These are phyloP conservation scores for Hortiboletus rubellus DNA, from an alignment of 1,284 basidiomycete genomes.

Conservation along the genomic window DNA sequence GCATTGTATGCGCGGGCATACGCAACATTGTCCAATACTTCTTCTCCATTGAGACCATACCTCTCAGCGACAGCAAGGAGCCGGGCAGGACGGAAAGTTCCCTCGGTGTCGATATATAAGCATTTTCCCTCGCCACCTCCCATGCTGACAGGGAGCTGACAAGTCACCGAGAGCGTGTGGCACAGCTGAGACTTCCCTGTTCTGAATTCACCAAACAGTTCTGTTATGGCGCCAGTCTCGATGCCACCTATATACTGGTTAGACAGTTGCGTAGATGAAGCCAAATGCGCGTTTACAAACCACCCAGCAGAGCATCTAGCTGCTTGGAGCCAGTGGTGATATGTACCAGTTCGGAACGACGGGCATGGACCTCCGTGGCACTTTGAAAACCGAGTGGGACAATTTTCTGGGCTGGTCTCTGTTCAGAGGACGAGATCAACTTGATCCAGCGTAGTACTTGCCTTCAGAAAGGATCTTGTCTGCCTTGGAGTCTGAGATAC, in stretches of 20 bases:
- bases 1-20: constrained; percentile 99
- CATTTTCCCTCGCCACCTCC: constrained; percentile 99
- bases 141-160: constrained; percentile 96
- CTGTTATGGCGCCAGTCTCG: constrained; percentile 98
- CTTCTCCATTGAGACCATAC: constrained; percentile 94
- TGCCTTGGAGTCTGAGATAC: constrained; percentile 96
- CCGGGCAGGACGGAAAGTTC: constrained; percentile 96
- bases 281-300: constrained; percentile 43
- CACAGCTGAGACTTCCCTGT: constrained; percentile 99
- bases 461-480: constrained; percentile 96
- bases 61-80: constrained; percentile 94
- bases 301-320: constrained; percentile 93
- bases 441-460: constrained; percentile 37
- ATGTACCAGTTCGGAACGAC: constrained; percentile 94
- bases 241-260: constrained; percentile 70
- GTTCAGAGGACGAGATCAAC: constrained; percentile 8
- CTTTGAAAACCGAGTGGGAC: constrained; percentile 98
- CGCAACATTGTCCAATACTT: constrained; percentile 97
- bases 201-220: constrained; percentile 98
- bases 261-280: constrained; percentile 10
- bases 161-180: constrained; percentile 97
- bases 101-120: constrained; percentile 98
- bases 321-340: constrained; percentile 98
- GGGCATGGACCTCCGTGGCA: constrained; percentile 95
- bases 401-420: constrained; percentile 81